These are phyloP conservation scores for Amylocystis lapponica DNA, from an alignment of 768 basidiomycete species.

Conservation along the genomic window DNA sequence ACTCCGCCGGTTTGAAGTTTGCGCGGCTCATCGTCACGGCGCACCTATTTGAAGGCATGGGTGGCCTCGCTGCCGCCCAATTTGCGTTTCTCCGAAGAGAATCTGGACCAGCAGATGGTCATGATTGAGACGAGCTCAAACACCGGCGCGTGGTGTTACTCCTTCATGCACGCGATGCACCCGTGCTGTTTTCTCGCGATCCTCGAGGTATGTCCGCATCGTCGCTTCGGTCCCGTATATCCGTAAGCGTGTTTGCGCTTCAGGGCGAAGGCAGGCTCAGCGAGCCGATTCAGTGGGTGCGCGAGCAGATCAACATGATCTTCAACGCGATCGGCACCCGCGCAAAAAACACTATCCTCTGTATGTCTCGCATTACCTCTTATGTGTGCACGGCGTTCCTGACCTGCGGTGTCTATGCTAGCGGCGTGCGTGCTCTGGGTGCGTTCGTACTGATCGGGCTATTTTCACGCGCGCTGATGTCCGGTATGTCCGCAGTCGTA, in stretches of 20 bases:
- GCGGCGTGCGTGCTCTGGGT: constrained; percentile 64
- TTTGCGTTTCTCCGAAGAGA: constrained; percentile 67
- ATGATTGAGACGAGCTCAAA: constrained; percentile 81
- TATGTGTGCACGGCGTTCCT: constrained; percentile 24
- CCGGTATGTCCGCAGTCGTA: constrained; percentile 41
- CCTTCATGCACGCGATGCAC: constrained; percentile 66
- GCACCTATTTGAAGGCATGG: too few relatives aligned
- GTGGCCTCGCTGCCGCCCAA: constrained; percentile 59
- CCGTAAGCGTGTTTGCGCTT: not conserved
- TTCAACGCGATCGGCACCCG: constrained; percentile 35
- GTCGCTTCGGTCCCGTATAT: not conserved
- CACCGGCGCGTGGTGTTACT: constrained; percentile 78
- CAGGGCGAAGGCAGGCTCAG: constrained; percentile 16
- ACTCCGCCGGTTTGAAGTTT: not conserved
- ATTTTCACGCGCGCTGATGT: not conserved
- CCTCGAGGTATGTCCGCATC: constrained; percentile 47
- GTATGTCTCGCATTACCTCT: constrained; percentile 29
- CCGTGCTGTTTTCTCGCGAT: constrained; percentile 63
- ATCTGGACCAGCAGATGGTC: constrained; percentile 57
- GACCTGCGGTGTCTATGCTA: constrained; percentile 44
- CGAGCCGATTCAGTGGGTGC: constrained; percentile 28
- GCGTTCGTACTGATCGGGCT: constrained; percentile 18
- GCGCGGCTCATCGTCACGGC: not conserved
- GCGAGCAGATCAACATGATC: constrained; percentile 34
- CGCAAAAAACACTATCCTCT: constrained; percentile 37